Evolutionary conservation across 78 protist species (phyloP), one percentile per base, ranked within the genome.

Genomic region (Dictyostelium capitatum): DNA sequence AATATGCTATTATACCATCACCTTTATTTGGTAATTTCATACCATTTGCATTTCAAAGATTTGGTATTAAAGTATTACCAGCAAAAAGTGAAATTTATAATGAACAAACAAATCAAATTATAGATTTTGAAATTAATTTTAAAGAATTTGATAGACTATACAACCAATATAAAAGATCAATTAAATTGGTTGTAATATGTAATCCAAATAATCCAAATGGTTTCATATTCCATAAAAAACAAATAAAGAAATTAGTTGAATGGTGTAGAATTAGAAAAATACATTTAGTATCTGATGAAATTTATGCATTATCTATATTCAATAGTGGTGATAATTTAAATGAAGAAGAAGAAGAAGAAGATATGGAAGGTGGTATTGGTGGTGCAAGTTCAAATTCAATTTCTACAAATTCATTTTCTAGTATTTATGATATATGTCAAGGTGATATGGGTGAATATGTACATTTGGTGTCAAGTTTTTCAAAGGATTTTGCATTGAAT

Each of bases 181-280:
- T 91, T 23, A 83, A 79, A 28, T 46, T 80, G 8, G 75, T 80
- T 2, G 57, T 91, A 14, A 1, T 91, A 19, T 82, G 90, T 53
- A 82, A 70, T 56, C 95, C 95, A 54, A 65, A 72, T 80, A 91
- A 91, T 67, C 95, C 95, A 48, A 83, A 83, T 43, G 95, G 95
- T 4, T 41, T 32, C n/a, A 54, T 91, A 46, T 57, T 56, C 28
- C 14, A 59, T 10, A 17, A 14, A 6, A 75, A 91, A 11, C 83
- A 80, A 73, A 32, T 91, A 20, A n/a, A 32, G 7, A 2, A 28
- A 17, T 11, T 80, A 0, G 43, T 91, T 43, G 84, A 64, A 9
- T 91, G 89, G 80, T 75, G 89, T 20, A 41, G 67, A 14, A 25
- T 19, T 20, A 51, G 75, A 20, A 47, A 72, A 7, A 41, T 91